These are phyloP conservation scores for Tillandsia fasciculata DNA, from an alignment of 176 grass and related monocot genomes.

Conservation along the genomic window DNA sequence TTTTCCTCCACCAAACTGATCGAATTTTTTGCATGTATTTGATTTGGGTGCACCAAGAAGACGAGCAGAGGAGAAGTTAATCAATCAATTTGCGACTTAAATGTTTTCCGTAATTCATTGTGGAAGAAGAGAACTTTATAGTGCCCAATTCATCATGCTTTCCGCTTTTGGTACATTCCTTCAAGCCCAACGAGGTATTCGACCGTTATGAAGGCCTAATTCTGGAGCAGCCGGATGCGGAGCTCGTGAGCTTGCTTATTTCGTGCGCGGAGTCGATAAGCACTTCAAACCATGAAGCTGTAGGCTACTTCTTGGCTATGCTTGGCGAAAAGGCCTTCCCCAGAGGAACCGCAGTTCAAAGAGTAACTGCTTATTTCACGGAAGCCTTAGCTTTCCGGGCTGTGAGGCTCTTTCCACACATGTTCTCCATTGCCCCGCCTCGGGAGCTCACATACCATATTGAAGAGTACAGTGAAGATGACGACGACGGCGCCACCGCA, in stretches of 20 bases:
- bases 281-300: constrained; percentile 45
- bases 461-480: not conserved
- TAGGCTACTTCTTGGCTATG: constrained; percentile 61
- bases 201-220: constrained; percentile 17
- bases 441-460: constrained; percentile 41
- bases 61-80: constrained; percentile 29
- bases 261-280: constrained; percentile 58
- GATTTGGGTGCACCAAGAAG: constrained; percentile 53
- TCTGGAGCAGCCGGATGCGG: constrained; percentile 29
- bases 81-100: constrained; percentile 23
- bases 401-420: constrained; percentile 50
- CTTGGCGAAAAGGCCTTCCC: constrained; percentile 67
- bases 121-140: constrained; percentile 60
- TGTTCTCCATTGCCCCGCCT: constrained; percentile 56
- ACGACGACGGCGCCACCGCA: constrained; percentile 53
- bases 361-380: constrained; percentile 69
- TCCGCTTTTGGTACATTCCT: constrained; percentile 35
- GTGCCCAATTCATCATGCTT: constrained; percentile 63
- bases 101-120: constrained; percentile 70
- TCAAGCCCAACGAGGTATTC: constrained; percentile 31
- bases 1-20: constrained; percentile 42
- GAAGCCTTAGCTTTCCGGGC: constrained; percentile 61
- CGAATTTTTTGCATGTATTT: constrained; percentile 28
- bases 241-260: constrained; percentile 43
- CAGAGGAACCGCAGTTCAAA: constrained; percentile 56